Evolutionary conservation across 371 early-diverging fungal genomes (phyloP), one percentile per base, ranked within the genome.

Genomic region (Mortierella sp.): DNA sequence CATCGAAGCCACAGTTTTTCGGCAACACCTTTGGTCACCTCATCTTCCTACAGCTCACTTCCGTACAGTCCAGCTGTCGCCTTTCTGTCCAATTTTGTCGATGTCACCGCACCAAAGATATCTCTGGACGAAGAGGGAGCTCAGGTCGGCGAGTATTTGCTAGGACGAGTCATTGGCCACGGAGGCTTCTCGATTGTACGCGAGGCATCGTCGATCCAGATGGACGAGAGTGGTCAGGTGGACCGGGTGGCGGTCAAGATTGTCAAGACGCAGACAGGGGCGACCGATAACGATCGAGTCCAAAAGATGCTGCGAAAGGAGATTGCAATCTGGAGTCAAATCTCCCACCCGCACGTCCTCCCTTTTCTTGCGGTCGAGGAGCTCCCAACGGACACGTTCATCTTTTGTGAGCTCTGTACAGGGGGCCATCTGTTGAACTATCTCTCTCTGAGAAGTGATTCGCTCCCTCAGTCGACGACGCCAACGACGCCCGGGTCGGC

Each of bases 101-200:
- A 90, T 43, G 77, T 86, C 18, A 83, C 88, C 91, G 95, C 83
- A 89, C 93, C 83, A 88, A 46, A 18, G 10, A 94, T 70, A 93
- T 93, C 70, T 91, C 91, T 80, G 41, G 89, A 90, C 55, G 87
- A 89, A n/a, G 89, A 89, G 21, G 95, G 95, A n/a, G 94, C 94
- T 60, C 90, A 91, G 70, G 91, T 95, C 43, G 95, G 93, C 29
- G 92, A 92, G 32, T 96, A 92, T 81, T 79, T 90, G 11, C 76
- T 96, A 12, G 91, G 91, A 18, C 85, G 89, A 8, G 87, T 92
- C 54, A 92, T 96, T 81, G 97, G 95, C 8, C 87, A 89, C 71
- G 97, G 96, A 1, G 93, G 95, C 6, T 96, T 95, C 75, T 93
- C 94, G 2, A 83, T 89, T 0, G 96, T 96, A 1, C 93, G 92